A percentile compares a stretch with the other conserved stretches of the same genome.
phyloP scores from a whole-genome alignment of 192 early-diverging fungal species.

The Mortierella claussenii region DNA sequence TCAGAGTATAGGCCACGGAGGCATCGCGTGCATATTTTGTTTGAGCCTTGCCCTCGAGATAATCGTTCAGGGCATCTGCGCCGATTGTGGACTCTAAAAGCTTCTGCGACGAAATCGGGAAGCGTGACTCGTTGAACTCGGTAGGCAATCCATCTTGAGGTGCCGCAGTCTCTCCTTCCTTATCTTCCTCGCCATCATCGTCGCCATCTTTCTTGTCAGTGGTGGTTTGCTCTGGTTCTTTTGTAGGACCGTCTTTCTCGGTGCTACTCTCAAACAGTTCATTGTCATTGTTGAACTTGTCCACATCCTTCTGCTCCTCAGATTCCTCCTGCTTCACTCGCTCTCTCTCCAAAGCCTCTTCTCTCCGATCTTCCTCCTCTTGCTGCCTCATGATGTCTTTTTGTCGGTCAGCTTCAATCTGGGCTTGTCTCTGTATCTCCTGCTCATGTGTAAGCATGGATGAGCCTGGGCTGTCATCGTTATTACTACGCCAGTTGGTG shows the following conservation, averaged over 20 bases:
- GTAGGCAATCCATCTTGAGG: conserved; percentile 24
- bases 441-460: neutral
- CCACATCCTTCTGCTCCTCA: neutral
- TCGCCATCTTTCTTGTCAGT: conserved; percentile 2
- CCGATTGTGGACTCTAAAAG: conserved; percentile 24
- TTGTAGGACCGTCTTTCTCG: neutral
- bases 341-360: conserved; percentile 7
- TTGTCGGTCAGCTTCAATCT: neutral
- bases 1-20: conserved; percentile 19
- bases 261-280: neutral
- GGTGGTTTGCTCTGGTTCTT: neutral
- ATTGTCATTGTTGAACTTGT: conserved; percentile 16
- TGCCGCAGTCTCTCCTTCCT: neutral
- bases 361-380: neutral
- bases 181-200: neutral
- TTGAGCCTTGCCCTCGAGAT: conserved; percentile 5
- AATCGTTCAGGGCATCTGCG: conserved; percentile 3
- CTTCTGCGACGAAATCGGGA: conserved; percentile 15
- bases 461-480: no score
- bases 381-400: neutral
- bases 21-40: conserved; percentile 1
- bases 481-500: neutral
- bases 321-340: conserved; percentile 1
- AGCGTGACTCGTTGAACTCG: conserved; percentile 16
- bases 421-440: neutral